Conservation (phyloP, 371 early-diverging fungal species). For the Dinochytrium kinnereticum region DNA sequence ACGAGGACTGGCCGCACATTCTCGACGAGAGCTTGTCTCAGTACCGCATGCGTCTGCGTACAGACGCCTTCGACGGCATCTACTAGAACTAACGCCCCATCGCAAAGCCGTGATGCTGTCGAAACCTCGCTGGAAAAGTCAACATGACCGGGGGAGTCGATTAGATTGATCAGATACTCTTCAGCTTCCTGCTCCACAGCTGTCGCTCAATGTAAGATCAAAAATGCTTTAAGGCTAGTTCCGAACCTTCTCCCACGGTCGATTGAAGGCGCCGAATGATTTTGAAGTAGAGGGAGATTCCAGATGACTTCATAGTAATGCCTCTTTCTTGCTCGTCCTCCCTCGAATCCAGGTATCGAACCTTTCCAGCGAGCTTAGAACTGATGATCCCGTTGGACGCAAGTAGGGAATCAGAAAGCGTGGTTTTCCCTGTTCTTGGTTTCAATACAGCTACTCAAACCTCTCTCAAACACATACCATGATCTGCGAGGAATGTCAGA, state of each 20-base stretch:
- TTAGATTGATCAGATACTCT: constrained; percentile 93
- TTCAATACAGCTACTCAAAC: background rate
- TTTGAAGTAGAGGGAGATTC: constrained; percentile 90
- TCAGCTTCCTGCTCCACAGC: constrained; percentile 18
- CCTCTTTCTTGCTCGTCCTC: constrained; percentile 99
- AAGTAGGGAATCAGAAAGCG: constrained; percentile 96
- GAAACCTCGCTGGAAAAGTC: constrained; percentile 99
- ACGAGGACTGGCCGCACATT: constrained; percentile 92
- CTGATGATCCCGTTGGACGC: constrained; percentile 98
- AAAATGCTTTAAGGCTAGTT: background rate
- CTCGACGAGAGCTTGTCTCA: constrained; percentile 93
- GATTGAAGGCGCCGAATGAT: constrained; percentile 51
- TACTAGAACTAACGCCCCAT: constrained; percentile 96
- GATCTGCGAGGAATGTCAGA: background rate
- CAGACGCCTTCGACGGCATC: constrained; percentile 99
- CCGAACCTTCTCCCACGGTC: constrained; percentile 16
- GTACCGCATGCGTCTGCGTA: constrained; percentile 95
- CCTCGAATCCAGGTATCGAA: constrained; percentile 98
- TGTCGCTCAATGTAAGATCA: background rate
- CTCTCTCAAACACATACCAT: too few relatives aligned
- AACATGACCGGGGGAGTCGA: constrained; percentile 99
- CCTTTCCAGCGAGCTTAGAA: constrained; percentile 94
- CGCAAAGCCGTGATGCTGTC: constrained; percentile 94
- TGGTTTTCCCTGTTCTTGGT: constrained; percentile 90
- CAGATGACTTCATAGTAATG: constrained; percentile 99